phyloP scores from a whole-genome alignment of 148 eudicot species.

The Rhododendron ferrugineum region DNA sequence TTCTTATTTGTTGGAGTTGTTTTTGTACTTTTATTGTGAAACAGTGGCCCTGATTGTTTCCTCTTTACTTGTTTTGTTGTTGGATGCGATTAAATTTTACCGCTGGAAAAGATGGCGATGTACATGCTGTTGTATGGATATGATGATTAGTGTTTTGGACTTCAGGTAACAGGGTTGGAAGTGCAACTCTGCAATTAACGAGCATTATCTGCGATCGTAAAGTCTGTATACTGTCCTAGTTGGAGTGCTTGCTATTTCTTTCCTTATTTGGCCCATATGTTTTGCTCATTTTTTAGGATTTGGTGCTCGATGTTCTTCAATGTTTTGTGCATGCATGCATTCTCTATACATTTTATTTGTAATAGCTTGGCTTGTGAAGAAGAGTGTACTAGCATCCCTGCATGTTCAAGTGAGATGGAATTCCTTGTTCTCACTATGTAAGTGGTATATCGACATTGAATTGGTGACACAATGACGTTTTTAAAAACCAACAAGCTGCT shows the following conservation, averaged over 20 bases:
- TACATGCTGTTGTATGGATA: not conserved
- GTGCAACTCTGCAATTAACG: not conserved
- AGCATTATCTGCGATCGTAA: not conserved
- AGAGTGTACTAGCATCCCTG: not conserved
- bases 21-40: not conserved
- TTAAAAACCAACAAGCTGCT: not conserved
- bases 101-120: not conserved
- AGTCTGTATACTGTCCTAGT: not conserved
- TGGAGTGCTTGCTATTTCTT: not conserved
- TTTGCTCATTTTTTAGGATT: not conserved
- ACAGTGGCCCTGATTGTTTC: slow-evolving; percentile 9
- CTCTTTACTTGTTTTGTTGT: not conserved
- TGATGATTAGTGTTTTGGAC: not conserved
- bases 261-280: not conserved
- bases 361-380: not conserved
- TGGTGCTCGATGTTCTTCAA: not conserved
- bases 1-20: slow-evolving; percentile 11
- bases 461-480: not conserved
- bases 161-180: not conserved
- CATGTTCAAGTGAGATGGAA: not conserved
- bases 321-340: not conserved
- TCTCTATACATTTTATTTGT: not conserved
- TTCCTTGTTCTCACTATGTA: not conserved
- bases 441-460: not conserved
- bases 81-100: not conserved